phyloP scores from a whole-genome alignment of 2,329 filamentous ascomycete species.

The Venturia carpophila region DNA sequence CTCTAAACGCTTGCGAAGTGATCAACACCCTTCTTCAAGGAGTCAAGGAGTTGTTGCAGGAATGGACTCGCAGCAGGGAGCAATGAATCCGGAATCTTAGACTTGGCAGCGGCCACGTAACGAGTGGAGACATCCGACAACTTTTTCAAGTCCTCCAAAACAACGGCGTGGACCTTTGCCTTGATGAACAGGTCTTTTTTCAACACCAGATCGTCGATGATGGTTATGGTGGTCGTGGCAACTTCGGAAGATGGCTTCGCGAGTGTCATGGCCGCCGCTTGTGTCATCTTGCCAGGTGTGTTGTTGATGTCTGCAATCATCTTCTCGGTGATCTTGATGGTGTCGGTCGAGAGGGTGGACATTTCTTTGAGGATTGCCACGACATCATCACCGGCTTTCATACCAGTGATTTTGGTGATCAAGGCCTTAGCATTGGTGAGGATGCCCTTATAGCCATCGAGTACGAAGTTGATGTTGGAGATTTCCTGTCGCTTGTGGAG shows the following conservation, averaged over 20 bases:
- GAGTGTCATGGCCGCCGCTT: neutral
- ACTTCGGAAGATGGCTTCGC: slow-evolving; percentile 1
- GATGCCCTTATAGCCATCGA: slow-evolving; percentile 10
- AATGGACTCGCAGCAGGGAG: neutral
- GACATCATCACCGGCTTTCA: slow-evolving; percentile 9
- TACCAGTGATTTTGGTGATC: neutral
- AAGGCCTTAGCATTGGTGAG: neutral
- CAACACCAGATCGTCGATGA: neutral
- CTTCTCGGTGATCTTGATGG: neutral
- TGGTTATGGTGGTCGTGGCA: neutral
- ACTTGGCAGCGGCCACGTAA: slow-evolving; percentile 1
- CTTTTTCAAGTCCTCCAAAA: neutral
- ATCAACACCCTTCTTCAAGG: slow-evolving; percentile 11
- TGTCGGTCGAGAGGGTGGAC: neutral
- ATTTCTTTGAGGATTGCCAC: neutral
- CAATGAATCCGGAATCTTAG: slow-evolving; percentile 7
- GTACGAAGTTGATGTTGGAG: neutral
- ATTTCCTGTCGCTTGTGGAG: slow-evolving; percentile 1
- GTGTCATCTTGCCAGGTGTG: neutral
- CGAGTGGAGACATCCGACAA: neutral
- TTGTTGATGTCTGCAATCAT: slow-evolving; percentile 10
- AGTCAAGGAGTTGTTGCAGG: slow-evolving; percentile 2
- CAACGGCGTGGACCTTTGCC: neutral
- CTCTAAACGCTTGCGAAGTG: neutral
- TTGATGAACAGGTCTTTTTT: slow-evolving; percentile 6